Conservation (phyloP, 2,329 filamentous ascomycete genomes). For the Fusarium secorum region DNA sequence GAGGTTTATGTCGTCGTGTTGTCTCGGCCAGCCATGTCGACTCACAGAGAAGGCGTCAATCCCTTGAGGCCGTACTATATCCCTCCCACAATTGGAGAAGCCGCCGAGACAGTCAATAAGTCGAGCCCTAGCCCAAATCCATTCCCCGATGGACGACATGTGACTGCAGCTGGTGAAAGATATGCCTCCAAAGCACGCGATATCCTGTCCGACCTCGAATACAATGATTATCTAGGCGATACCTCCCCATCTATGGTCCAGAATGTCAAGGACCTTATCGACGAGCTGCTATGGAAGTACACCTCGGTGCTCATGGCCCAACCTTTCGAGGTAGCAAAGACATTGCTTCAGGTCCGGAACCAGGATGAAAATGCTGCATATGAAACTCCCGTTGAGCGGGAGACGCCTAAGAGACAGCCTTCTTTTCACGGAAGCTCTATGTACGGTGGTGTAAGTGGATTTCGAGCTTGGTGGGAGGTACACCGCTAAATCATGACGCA, state of each 20-base stretch:
- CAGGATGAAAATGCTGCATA: constrained; percentile 58
- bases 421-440: constrained; percentile 47
- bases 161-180: constrained; percentile 46
- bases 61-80: constrained; percentile 76
- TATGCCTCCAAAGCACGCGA: constrained; percentile 73
- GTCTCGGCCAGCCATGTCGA: constrained; percentile 51
- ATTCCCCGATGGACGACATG: constrained; percentile 54
- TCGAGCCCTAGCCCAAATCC: constrained; percentile 54
- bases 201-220: constrained; percentile 89
- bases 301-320: constrained; percentile 87
- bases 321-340: constrained; percentile 97
- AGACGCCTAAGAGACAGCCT: constrained; percentile 41
- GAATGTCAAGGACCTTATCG: constrained; percentile 77
- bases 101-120: constrained; percentile 46
- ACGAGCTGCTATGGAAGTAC: constrained; percentile 92
- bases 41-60: constrained; percentile 61
- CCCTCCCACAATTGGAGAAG: constrained; percentile 63
- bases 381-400: constrained; percentile 35
- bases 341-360: constrained; percentile 78
- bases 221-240: constrained; percentile 84
- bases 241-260: constrained; percentile 77
- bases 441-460: constrained; percentile 48
- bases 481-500: constrained; percentile 38
- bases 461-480: not conserved
- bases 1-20: constrained; percentile 40